These are phyloP conservation scores for Neodidymelliopsis sp. DNA, from an alignment of 2,329 filamentous ascomycete genomes.

Conservation along the genomic window DNA sequence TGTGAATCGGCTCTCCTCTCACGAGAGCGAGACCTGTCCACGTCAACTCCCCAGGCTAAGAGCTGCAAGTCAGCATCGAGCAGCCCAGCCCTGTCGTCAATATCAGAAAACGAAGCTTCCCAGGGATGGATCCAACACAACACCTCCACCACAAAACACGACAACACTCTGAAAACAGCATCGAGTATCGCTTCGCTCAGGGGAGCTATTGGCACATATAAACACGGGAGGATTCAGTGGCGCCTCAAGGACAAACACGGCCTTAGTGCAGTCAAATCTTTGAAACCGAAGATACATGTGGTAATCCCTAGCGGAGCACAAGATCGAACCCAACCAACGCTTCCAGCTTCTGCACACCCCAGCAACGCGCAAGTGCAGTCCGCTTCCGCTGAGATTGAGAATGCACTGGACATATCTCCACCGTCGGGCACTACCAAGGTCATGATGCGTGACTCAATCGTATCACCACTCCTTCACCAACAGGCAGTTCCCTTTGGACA, in stretches of 20 bases:
- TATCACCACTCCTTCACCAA: conserved; percentile 40
- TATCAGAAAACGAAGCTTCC: conserved; percentile 23
- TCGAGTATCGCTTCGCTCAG: conserved; percentile 31
- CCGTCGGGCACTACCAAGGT: conserved; percentile 35
- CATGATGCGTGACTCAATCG: conserved; percentile 37
- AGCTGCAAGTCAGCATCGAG: conserved; percentile 29
- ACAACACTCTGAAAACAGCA: conserved; percentile 34
- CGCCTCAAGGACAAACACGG: conserved; percentile 31
- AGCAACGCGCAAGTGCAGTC: conserved; percentile 31
- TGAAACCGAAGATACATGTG: conserved; percentile 46
- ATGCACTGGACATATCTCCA: conserved; percentile 41
- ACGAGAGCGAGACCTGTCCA: conserved; percentile 51
- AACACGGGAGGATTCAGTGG: conserved; percentile 55
- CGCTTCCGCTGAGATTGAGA: conserved; percentile 28
- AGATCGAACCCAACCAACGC: conserved; percentile 41
- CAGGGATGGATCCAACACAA: conserved; percentile 30
- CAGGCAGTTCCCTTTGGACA: conserved; percentile 24
- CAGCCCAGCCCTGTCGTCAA: conserved; percentile 23
- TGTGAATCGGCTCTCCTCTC: conserved; percentile 36
- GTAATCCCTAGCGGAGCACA: conserved; percentile 45
- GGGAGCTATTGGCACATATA: conserved; percentile 54
- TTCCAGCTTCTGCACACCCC: conserved; percentile 35
- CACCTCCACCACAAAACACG: conserved; percentile 22
- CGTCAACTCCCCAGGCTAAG: conserved; percentile 20
- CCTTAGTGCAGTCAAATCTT: conserved; percentile 23